phyloP scores from a whole-genome alignment of 2,329 filamentous ascomycete species.

The Botrytis deweyae region DNA sequence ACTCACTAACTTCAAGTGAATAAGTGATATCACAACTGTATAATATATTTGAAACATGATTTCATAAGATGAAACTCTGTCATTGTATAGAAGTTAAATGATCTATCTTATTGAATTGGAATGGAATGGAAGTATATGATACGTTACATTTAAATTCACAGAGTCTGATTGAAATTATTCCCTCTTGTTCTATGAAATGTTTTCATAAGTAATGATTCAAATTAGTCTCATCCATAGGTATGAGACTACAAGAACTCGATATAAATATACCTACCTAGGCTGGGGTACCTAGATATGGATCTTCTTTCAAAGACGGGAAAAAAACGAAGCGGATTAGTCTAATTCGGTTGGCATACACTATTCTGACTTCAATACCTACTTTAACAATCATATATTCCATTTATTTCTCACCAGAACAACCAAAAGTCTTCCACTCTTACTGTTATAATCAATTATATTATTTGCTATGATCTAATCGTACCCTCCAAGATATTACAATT shows the following conservation, averaged over 20 bases:
- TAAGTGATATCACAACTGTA: too few species aligned
- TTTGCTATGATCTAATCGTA: neutral
- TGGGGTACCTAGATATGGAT: too few species aligned
- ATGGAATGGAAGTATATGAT: neutral
- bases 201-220: too few species aligned
- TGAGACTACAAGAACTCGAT: too few species aligned
- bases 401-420: neutral
- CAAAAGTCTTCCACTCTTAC: neutral
- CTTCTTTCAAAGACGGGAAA: neutral
- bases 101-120: neutral
- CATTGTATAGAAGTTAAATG: neutral
- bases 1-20: too few species aligned
- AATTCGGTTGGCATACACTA: neutral
- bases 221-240: too few species aligned
- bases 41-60: too few species aligned
- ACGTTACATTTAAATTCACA: too few species aligned
- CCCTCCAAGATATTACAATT: neutral
- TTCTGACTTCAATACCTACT: neutral
- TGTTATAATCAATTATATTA: neutral
- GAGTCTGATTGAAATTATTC: too few species aligned
- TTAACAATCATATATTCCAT: neutral
- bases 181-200: too few species aligned
- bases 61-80: too few species aligned
- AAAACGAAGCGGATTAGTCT: neutral
- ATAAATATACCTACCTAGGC: too few species aligned